phyloP scores from a whole-genome alignment of 805 yeast species.

The Wickerhamomyces hampshirensis region DNA sequence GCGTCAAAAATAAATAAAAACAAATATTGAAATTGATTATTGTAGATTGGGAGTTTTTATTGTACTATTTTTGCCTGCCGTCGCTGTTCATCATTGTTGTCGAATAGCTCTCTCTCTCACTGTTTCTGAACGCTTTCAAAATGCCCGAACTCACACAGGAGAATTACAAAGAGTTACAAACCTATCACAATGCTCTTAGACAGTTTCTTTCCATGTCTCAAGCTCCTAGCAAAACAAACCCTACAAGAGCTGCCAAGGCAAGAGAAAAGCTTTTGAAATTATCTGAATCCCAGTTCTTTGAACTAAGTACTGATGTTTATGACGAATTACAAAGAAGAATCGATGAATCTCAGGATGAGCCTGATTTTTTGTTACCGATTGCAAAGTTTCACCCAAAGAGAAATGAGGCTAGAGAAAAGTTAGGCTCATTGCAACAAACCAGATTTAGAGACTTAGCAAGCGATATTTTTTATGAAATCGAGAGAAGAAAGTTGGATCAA shows the following conservation, averaged over 20 bases:
- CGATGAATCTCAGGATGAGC: slow-evolving; percentile 51
- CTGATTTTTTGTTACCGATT: slow-evolving; percentile 64
- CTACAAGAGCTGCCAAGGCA: slow-evolving; percentile 68
- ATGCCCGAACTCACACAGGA: slow-evolving; percentile 18
- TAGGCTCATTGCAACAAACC: slow-evolving; percentile 74
- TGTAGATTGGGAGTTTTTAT: no score
- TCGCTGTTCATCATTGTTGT: no score
- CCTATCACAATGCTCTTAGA: slow-evolving; percentile 20
- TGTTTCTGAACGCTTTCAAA: no score
- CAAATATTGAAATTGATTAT: no score
- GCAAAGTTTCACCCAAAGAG: slow-evolving; percentile 84
- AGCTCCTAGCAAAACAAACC: slow-evolving; percentile 22
- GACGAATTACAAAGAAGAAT: slow-evolving; percentile 86
- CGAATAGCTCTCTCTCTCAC: no score
- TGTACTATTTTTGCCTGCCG: no score
- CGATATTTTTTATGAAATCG: slow-evolving; percentile 84
- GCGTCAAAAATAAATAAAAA: no score
- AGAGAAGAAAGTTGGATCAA: slow-evolving; percentile 58
- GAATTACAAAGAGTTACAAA: slow-evolving; percentile 13
- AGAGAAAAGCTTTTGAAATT: slow-evolving; percentile 79
- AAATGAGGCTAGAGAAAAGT: slow-evolving; percentile 90
- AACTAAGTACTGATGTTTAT: slow-evolving; percentile 88
- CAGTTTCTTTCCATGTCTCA: slow-evolving; percentile 23
- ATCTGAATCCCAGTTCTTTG: slow-evolving; percentile 78
- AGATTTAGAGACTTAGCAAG: slow-evolving; percentile 87